Evolutionary conservation across 1,284 basidiomycete genomes (phyloP).

Genomic region (Mycosarcoma mackinlayi): DNA sequence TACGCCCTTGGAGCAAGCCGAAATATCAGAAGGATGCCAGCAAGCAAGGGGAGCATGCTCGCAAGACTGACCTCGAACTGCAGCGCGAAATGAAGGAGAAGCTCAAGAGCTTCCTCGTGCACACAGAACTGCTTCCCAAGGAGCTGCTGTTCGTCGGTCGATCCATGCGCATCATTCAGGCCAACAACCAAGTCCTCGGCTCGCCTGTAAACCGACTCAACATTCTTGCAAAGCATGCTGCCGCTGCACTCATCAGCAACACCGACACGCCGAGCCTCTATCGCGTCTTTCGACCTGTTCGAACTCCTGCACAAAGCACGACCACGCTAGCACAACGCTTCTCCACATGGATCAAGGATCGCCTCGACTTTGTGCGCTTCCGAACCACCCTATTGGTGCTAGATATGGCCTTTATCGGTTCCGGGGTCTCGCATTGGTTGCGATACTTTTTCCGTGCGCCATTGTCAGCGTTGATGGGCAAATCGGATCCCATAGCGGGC

Average conservation of each 20-base stretch:
- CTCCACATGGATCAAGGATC: constrained; percentile 38
- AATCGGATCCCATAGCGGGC: constrained; percentile 23
- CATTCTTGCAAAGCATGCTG: constrained; percentile 62
- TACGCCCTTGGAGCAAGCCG: constrained; percentile 58
- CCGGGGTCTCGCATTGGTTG: constrained; percentile 41
- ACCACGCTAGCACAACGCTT: constrained; percentile 24
- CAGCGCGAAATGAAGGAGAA: constrained; percentile 56
- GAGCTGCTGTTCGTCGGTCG: constrained; percentile 62
- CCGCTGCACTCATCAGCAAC: constrained; percentile 49
- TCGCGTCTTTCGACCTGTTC: constrained; percentile 45
- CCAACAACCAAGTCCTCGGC: constrained; percentile 60
- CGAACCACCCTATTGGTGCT: constrained; percentile 51
- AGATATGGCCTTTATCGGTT: constrained; percentile 52
- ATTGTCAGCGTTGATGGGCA: constrained; percentile 24
- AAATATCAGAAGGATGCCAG: constrained; percentile 34
- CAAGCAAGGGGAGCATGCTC: constrained; percentile 18
- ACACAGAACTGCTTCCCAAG: constrained; percentile 62
- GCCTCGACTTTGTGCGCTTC: constrained; percentile 55
- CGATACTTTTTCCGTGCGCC: constrained; percentile 34
- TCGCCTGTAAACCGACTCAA: constrained; percentile 65
- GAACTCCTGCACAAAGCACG: neutral
- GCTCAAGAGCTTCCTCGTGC: constrained; percentile 57
- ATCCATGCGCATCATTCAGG: constrained; percentile 61
- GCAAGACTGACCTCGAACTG: constrained; percentile 48
- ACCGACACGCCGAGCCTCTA: constrained; percentile 41